phyloP scores from a whole-genome alignment of 495 filamentous ascomycete genomes.

The Penicillium argentinense region DNA sequence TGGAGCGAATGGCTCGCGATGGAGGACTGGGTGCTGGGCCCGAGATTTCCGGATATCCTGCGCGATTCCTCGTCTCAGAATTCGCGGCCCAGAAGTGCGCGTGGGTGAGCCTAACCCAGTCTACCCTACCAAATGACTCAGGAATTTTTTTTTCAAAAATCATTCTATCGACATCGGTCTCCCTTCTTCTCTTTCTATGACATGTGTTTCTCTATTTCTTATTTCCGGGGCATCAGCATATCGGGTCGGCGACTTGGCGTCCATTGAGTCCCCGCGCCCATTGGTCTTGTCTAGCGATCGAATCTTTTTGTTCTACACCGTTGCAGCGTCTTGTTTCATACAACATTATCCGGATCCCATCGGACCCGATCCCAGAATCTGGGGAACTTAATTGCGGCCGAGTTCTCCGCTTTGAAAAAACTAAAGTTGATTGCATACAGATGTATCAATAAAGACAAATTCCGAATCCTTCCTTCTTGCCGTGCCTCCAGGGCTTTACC shows the following conservation, averaged over 20 bases:
- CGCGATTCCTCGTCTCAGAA: constrained; percentile 44
- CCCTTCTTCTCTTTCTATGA: constrained; percentile 3
- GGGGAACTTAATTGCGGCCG: constrained; percentile 4
- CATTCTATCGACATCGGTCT: background rate
- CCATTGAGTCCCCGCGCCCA: constrained; percentile 11
- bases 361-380: constrained; percentile 1
- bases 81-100: constrained; percentile 37
- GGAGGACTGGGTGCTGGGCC: constrained; percentile 94
- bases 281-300: constrained; percentile 24
- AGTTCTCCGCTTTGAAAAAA: background rate
- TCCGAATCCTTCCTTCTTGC: background rate
- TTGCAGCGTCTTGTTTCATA: constrained; percentile 15
- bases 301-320: constrained; percentile 3
- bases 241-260: constrained; percentile 18
- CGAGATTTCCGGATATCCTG: constrained; percentile 51
- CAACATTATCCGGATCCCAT: constrained; percentile 15
- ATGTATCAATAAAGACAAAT: constrained; percentile 4
- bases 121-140: no score
- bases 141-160: no score
- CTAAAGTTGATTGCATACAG: constrained; percentile 11
- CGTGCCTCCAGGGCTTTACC: no score
- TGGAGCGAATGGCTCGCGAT: constrained; percentile 90
- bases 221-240: constrained; percentile 8
- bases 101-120: constrained; percentile 26
- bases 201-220: constrained; percentile 4